A percentile compares a stretch with the other conserved stretches of the same genome.
Evolutionary conservation across 495 filamentous ascomycete genomes (phyloP).

Genomic region (Lineolata rhizophorae): DNA sequence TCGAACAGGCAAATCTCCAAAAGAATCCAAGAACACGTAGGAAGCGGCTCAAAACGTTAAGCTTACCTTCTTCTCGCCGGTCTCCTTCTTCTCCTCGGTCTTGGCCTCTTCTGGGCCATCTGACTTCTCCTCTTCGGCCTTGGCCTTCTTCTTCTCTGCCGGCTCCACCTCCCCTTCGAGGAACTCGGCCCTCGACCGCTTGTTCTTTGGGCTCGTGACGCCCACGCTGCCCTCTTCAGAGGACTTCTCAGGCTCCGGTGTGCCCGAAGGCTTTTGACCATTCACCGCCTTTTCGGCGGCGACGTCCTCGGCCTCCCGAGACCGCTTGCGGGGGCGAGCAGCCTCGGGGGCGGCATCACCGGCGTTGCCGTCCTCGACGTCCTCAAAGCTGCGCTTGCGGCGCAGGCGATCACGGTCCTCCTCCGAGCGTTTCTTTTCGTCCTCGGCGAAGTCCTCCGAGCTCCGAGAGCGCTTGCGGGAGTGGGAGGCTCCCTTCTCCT

Average conservation of each 20-base stretch:
- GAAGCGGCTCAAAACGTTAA: no score
- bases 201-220: conserved; percentile 13
- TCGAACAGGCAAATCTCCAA: no score
- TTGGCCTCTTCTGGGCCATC: neutral
- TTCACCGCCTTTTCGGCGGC: conserved; percentile 1
- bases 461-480: no score
- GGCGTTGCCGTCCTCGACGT: conserved; percentile 16
- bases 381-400: conserved; percentile 35
- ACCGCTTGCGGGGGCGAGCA: neutral
- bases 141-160: conserved; percentile 1
- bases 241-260: conserved; percentile 2
- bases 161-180: no score
- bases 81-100: neutral
- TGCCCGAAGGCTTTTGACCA: neutral
- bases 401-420: conserved; percentile 19
- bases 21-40: no score
- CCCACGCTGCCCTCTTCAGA: conserved; percentile 2
- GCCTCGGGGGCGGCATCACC: conserved; percentile 7
- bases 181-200: conserved; percentile 10
- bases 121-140: neutral
- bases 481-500: no score
- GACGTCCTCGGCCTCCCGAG: conserved; percentile 6
- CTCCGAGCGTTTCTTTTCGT: neutral
- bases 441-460: no score
- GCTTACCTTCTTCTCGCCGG: neutral